phyloP scores from a whole-genome alignment of 2,329 filamentous ascomycete species.

The Sodiomyces alkalinus region DNA sequence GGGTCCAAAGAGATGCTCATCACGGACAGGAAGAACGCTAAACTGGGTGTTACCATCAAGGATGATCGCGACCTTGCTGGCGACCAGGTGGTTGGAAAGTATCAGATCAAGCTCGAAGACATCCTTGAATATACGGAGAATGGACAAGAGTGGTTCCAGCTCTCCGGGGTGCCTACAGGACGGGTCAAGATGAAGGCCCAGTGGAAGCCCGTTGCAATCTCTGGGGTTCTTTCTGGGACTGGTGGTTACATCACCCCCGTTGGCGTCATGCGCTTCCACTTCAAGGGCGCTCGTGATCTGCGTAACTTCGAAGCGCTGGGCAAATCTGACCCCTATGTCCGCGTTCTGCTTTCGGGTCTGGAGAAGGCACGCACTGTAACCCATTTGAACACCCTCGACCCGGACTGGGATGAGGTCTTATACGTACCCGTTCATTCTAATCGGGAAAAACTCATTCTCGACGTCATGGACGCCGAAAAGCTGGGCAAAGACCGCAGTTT shows the following conservation, averaged over 20 bases:
- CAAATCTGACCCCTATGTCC: conserved; percentile 90
- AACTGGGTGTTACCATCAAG: conserved; percentile 84
- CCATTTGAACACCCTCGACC: conserved; percentile 89
- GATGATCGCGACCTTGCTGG: conserved; percentile 76
- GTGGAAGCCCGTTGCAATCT: conserved; percentile 88
- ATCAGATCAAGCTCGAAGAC: conserved; percentile 90
- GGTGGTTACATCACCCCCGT: conserved; percentile 88
- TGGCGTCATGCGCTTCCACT: conserved; percentile 88
- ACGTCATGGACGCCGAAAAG: conserved; percentile 95
- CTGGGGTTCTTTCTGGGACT: conserved; percentile 59
- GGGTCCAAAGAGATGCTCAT: conserved; percentile 89
- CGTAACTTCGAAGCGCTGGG: conserved; percentile 90
- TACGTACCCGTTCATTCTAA: conserved; percentile 81
- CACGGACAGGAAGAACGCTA: conserved; percentile 81
- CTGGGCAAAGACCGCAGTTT: conserved; percentile 82
- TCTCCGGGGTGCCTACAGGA: conserved; percentile 66
- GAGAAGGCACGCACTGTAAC: conserved; percentile 88
- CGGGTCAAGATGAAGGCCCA: conserved; percentile 82
- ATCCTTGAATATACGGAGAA: conserved; percentile 83
- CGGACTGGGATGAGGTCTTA: conserved; percentile 88
- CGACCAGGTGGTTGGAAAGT: conserved; percentile 77
- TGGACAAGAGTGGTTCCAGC: conserved; percentile 91
- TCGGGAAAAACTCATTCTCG: conserved; percentile 71
- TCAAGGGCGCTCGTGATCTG: conserved; percentile 66
- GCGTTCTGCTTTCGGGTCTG: conserved; percentile 77